A percentile compares a stretch with the other conserved stretches of the same genome.
Conservation (phyloP, 208 protist species). For the Leishmania braziliensis region DNA sequence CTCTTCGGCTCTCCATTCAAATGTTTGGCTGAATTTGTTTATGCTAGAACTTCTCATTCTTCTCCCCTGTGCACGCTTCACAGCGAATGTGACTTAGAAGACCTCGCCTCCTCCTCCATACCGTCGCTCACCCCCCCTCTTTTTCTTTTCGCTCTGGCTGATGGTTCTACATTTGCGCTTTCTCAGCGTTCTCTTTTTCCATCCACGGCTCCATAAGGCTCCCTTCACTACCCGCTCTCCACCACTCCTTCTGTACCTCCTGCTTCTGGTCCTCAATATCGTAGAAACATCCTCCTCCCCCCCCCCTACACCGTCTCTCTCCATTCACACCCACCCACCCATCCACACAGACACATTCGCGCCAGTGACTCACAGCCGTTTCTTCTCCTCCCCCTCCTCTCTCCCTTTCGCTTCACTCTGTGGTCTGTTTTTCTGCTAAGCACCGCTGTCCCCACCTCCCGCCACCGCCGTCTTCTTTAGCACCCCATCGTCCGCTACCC, state of each 20-base stretch:
- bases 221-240: background rate
- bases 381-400: background rate
- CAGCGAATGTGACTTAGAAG: background rate
- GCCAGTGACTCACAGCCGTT: background rate
- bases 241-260: background rate
- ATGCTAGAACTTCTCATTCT: background rate
- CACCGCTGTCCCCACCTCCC: background rate
- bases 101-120: background rate
- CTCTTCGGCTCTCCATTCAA: constrained; percentile 5
- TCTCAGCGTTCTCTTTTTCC: background rate
- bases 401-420: background rate
- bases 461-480: background rate
- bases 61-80: background rate
- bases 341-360: background rate
- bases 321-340: background rate
- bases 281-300: background rate
- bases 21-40: background rate
- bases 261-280: background rate
- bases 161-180: background rate
- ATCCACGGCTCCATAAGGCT: background rate
- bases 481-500: background rate
- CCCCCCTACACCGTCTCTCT: background rate
- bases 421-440: background rate
- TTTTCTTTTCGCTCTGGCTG: constrained; percentile 8
- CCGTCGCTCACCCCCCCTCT: constrained; percentile 1